Evolutionary conservation across 2,329 filamentous ascomycete genomes (phyloP).

Genomic region (Geoglossum cookeanum): DNA sequence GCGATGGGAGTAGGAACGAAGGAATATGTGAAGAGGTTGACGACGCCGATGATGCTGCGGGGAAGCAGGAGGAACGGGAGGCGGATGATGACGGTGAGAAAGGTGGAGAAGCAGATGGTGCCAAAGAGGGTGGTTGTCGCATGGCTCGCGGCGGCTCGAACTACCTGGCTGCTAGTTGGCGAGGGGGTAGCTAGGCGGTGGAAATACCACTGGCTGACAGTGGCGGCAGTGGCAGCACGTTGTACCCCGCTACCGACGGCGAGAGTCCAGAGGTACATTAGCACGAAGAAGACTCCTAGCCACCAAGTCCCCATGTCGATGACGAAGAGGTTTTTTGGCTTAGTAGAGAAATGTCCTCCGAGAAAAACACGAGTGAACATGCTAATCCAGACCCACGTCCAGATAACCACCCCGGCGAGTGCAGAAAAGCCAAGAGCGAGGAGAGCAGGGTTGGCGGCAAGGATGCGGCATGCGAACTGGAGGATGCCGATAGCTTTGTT

Average conservation of each 20-base stretch:
- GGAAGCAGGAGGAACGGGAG: constrained; percentile 75
- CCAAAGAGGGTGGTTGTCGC: constrained; percentile 76
- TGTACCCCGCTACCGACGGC: constrained; percentile 77
- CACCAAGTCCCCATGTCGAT: constrained; percentile 85
- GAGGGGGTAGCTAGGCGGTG: constrained; percentile 68
- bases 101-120: constrained; percentile 73
- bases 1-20: constrained; percentile 73
- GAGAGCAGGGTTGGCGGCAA: constrained; percentile 67
- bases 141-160: constrained; percentile 65
- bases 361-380: constrained; percentile 96
- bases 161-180: constrained; percentile 57
- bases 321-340: constrained; percentile 43
- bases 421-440: constrained; percentile 67
- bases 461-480: constrained; percentile 77
- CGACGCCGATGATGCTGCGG: constrained; percentile 46
- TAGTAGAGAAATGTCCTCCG: constrained; percentile 56
- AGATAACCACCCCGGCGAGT: constrained; percentile 55
- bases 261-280: constrained; percentile 91
- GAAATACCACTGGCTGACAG: constrained; percentile 98
- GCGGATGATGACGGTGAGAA: constrained; percentile 62
- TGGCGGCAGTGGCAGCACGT: constrained; percentile 78
- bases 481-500: constrained; percentile 72
- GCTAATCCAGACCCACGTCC: constrained; percentile 90
- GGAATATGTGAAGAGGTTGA: constrained; percentile 55
- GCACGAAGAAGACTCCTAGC: constrained; percentile 77